phyloP scores from a whole-genome alignment of 1,284 basidiomycete genomes.

The Apiotrichum domesticum region DNA sequence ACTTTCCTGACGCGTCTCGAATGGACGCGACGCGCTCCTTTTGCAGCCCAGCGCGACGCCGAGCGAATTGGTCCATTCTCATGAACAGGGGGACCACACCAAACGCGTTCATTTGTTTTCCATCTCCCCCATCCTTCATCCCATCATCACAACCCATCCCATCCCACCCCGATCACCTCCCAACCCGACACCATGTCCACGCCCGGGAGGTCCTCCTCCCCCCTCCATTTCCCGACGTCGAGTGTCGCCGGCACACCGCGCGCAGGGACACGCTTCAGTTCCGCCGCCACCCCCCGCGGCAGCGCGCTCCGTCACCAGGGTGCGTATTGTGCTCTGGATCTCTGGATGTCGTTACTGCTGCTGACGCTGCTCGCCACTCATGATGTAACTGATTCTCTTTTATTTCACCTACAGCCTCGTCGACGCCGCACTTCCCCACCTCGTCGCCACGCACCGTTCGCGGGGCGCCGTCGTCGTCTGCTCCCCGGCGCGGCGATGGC shows the following conservation, averaged over 20 bases:
- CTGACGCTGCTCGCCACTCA: no score
- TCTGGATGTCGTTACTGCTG: not conserved
- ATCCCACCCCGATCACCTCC: not conserved
- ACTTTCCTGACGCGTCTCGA: no score
- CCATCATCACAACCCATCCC: not conserved
- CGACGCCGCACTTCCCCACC: conserved; percentile 62
- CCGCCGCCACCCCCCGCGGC: no score
- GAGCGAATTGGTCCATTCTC: no score
- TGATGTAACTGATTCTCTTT: not conserved
- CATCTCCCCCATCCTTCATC: conserved; percentile 1
- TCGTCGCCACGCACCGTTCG: conserved; percentile 52
- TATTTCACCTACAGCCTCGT: conserved; percentile 47
- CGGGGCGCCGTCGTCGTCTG: conserved; percentile 12
- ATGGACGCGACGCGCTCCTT: no score
- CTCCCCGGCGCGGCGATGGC: not conserved
- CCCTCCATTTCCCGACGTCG: conserved; percentile 39
- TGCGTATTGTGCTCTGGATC: conserved; percentile 6
- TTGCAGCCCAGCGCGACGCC: no score
- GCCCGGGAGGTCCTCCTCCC: conserved; percentile 34
- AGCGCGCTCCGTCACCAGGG: no score
- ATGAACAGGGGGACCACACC: not conserved
- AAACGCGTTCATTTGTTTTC: conserved; percentile 5
- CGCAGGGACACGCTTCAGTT: conserved; percentile 11
- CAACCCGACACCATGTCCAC: conserved; percentile 24
- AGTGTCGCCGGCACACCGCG: conserved; percentile 33